phyloP scores from a whole-genome alignment of 768 basidiomycete genomes.

The Tulasnella calospora region DNA sequence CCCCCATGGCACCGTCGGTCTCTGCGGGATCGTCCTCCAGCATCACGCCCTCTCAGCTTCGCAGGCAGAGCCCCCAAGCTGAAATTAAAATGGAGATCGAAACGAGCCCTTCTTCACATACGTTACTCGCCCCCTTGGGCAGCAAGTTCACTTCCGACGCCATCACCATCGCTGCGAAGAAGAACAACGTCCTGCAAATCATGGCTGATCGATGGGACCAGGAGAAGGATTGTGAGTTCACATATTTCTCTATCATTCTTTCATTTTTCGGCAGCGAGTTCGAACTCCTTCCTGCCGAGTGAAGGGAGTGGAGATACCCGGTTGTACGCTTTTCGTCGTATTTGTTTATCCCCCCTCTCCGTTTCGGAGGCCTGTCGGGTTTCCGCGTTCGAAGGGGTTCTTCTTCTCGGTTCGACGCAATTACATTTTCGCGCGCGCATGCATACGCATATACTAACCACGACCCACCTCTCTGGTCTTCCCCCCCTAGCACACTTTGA shows the following conservation, averaged over 20 bases:
- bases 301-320: neutral
- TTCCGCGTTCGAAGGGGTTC: neutral
- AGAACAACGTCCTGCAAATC: conserved; percentile 32
- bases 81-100: conserved; percentile 32
- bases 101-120: conserved; percentile 29
- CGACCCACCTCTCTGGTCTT: neutral
- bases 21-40: conserved; percentile 17
- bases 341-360: conserved; percentile 1
- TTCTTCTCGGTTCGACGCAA: neutral
- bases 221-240: conserved; percentile 32
- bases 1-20: conserved; percentile 25
- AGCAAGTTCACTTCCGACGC: conserved; percentile 32
- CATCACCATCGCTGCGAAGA: conserved; percentile 33
- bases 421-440: neutral
- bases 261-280: too few species aligned
- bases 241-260: too few species aligned
- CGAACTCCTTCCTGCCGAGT: too few species aligned
- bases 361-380: neutral
- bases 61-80: conserved; percentile 20
- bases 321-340: neutral
- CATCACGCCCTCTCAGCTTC: conserved; percentile 23
- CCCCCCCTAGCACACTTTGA: conserved; percentile 31
- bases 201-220: conserved; percentile 33
- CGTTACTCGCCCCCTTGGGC: conserved; percentile 31
- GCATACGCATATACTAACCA: neutral